Evolutionary conservation across 2,329 filamentous ascomycete species (phyloP), one percentile per base, ranked within the genome.

Genomic region (Fusarium foetens): DNA sequence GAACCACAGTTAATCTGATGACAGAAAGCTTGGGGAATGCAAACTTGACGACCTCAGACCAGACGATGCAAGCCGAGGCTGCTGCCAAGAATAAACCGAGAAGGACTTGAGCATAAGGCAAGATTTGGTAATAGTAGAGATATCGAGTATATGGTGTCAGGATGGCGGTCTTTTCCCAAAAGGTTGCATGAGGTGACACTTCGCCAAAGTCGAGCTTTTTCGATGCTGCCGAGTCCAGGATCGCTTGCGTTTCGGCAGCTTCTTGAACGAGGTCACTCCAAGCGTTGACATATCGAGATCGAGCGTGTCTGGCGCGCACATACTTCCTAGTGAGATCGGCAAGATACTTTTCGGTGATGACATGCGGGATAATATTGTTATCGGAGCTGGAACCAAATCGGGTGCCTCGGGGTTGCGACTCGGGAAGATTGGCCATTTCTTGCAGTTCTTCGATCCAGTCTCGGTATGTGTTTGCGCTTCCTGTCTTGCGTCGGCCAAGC

Each of bases 401-500:
- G 48, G 81, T 73, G 48, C 81, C 79, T 58, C 85, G 83, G 5
- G 87, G 85, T 45, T 84, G 84, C 8, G 85, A 84, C 73, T 95
- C 93, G 5, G 91, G 89, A 10, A 94, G 81, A 75, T 89, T 91
- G 48, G 91, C 90, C 71, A 92, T 89, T 71, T 98, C 95, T 6
- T 90, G 91, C 36, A 99, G 84, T 78, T 99, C 96, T 74, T 98
- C 95, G 72, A 99, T 97, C 96, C 96, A 99, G 75, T 97, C 95
- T 74, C 91, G 90, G 77, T 95, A 96, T 45, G 92, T 88, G 60
- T 86, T 84, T 9, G 93, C 91, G 29, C 90, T 93, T 21, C 93
- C 94, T 6, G 89, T 91, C 84, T 97, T 98, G 74, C 94, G 89
- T 72, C 91, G 90, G 72, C 91, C 90, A 43, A 99, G 86, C 79